Evolutionary conservation across 352 stramenopile species (phyloP), one percentile per base, ranked within the genome.

Genomic region (Phytophthora chlamydospora): DNA sequence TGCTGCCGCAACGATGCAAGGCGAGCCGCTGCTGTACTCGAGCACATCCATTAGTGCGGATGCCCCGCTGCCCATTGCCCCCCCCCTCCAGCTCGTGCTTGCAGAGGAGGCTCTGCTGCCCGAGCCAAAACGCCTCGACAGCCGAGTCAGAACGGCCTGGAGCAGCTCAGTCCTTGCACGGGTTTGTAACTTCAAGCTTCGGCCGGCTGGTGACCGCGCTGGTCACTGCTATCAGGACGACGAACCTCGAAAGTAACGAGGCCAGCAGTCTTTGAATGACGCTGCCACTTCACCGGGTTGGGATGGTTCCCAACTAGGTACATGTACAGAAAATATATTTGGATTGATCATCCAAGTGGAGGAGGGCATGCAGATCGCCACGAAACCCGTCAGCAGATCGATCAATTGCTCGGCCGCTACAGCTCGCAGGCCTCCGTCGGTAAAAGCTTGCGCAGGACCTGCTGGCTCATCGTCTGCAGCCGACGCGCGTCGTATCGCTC

Each of bases 401-500:
- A 7, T 8, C 38, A 27, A 43, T 2, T 43, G 13, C 38, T 14
- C 38, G 13, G 6, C 38, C 5, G 33, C 12, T 10, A 27, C 42
- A 33, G 36, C 41, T 65, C 62, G 19, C 46, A 54, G 21, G 21
- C 3, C 14, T 60, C 35, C 24, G 52, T 45, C 36, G 52, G 45
- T 35, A 59, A 29, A 9, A 68, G 50, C 14, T 69, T 63, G 9
- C 42, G 57, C 46, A 85, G 57, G 24, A 82, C 38, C 29, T 74
- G 82, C 24, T 60, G 51, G 41, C 77, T 87, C 51, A 84, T 76
- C 3, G 71, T 78, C 13, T 70, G 55, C 42, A 92, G 57, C 9
- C 76, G 72, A 11, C 68, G 70, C 2, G 83, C 83, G 14, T 88
- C 78, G 38, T 83, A 92, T 13, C 76, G 73, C 34, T 75, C 67